These are phyloP conservation scores for Oryza rufipogon DNA, from an alignment of 176 grass and related monocot species.

Conservation along the genomic window DNA sequence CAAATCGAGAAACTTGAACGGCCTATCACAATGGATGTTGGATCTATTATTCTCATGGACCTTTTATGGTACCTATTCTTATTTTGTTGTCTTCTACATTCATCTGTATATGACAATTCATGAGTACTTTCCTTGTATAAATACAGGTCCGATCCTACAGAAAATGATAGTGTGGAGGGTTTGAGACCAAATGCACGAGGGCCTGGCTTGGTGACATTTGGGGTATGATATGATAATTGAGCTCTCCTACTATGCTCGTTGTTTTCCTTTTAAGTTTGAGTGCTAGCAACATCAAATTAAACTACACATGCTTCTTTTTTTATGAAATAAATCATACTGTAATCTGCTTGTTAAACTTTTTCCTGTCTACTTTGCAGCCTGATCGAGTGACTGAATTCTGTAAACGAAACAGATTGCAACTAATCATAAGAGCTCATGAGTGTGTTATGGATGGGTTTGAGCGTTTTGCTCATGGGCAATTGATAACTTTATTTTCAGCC, in stretches of 20 bases:
- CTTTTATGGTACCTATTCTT: slow-evolving; percentile 73
- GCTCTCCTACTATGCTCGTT: slow-evolving; percentile 29
- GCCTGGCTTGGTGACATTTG: slow-evolving; percentile 93
- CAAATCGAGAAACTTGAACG: slow-evolving; percentile 99
- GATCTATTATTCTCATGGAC: slow-evolving; percentile 96
- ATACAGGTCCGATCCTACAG: slow-evolving; percentile 97
- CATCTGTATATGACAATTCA: neutral
- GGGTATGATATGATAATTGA: slow-evolving; percentile 59
- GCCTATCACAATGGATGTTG: slow-evolving; percentile 99
- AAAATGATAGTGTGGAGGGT: slow-evolving; percentile 97
- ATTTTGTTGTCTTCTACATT: neutral
- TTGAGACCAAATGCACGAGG: slow-evolving; percentile 99
- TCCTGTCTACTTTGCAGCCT: slow-evolving; percentile 64
- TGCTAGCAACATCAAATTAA: neutral
- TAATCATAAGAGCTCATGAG: slow-evolving; percentile 97
- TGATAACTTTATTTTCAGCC: slow-evolving; percentile 98
- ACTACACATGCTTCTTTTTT: slow-evolving; percentile 3
- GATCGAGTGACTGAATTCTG: slow-evolving; percentile 92
- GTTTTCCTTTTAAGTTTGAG: neutral
- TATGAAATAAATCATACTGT: slow-evolving; percentile 4
- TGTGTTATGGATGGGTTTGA: slow-evolving; percentile 99
- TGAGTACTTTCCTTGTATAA: slow-evolving; percentile 32
- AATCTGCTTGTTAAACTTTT: slow-evolving; percentile 21
- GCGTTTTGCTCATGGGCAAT: slow-evolving; percentile 88
- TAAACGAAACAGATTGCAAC: slow-evolving; percentile 92